These are phyloP conservation scores for Diutina siamensis DNA, from an alignment of 1,139 yeast species.

Conservation along the genomic window DNA sequence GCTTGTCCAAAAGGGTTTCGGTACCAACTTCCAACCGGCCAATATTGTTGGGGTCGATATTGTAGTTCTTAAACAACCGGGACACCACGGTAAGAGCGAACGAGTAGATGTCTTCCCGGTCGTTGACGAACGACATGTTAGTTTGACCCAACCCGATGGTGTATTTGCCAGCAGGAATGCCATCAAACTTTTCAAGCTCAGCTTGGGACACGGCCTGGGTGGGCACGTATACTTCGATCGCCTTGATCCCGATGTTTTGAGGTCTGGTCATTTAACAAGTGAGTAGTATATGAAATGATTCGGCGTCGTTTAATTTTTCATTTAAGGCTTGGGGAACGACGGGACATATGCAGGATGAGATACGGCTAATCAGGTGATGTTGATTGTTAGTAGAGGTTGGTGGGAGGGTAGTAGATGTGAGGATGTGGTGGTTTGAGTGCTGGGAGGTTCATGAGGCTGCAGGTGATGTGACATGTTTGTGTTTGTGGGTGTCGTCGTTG, in stretches of 20 bases:
- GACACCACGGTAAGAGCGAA: slow-evolving; percentile 76
- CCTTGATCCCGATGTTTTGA: slow-evolving; percentile 93
- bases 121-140: slow-evolving; percentile 94
- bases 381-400: too few species aligned
- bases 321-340: not conserved
- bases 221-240: slow-evolving; percentile 87
- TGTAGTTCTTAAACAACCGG: slow-evolving; percentile 65
- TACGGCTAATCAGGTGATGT: not conserved
- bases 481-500: too few species aligned
- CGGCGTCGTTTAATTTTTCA: not conserved
- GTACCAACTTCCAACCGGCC: slow-evolving; percentile 99
- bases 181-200: slow-evolving; percentile 76
- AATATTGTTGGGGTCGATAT: slow-evolving; percentile 66
- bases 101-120: slow-evolving; percentile 94
- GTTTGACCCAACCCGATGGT: slow-evolving; percentile 98
- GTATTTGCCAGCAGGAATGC: slow-evolving; percentile 88
- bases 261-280: not conserved
- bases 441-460: too few species aligned
- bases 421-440: too few species aligned
- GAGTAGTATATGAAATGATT: not conserved
- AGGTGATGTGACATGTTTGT: too few species aligned
- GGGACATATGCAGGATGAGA: not conserved
- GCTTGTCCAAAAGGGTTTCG: slow-evolving; percentile 92
- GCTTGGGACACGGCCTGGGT: slow-evolving; percentile 74
- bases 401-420: too few species aligned